Evolutionary conservation across 2,329 filamentous ascomycete species (phyloP).

Genomic region (Talaromyces sp.): DNA sequence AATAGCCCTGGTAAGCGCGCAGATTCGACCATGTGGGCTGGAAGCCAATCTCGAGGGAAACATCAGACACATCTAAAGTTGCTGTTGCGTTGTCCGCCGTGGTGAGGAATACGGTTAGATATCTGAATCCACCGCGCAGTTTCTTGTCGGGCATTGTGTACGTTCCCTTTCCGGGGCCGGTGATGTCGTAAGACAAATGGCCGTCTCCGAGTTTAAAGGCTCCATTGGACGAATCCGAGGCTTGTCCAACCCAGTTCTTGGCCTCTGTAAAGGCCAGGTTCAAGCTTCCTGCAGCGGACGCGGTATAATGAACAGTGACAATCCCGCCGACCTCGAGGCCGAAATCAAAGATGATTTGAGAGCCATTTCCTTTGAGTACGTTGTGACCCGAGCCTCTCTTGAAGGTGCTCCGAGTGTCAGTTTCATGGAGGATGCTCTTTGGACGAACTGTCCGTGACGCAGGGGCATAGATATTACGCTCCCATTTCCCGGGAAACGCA

Average conservation of each 20-base stretch:
- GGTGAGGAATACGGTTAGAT: constrained; percentile 37
- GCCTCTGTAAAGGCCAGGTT: constrained; percentile 47
- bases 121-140: constrained; percentile 42
- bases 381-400: constrained; percentile 26
- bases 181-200: constrained; percentile 33
- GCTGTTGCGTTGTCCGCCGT: constrained; percentile 23
- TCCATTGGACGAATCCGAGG: constrained; percentile 47
- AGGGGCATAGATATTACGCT: constrained; percentile 54
- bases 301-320: constrained; percentile 46
- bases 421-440: constrained; percentile 35
- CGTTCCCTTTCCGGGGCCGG: constrained; percentile 24
- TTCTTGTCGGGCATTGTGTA: constrained; percentile 37
- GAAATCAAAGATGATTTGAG: constrained; percentile 55
- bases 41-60: constrained; percentile 43
- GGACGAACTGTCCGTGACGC: constrained; percentile 48
- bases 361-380: constrained; percentile 43
- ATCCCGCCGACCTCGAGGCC: constrained; percentile 56
- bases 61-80: constrained; percentile 29
- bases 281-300: constrained; percentile 32
- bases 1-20: constrained; percentile 50
- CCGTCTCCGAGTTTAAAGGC: constrained; percentile 36
- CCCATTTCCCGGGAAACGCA: constrained; percentile 55
- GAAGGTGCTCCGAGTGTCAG: constrained; percentile 20
- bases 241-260: constrained; percentile 44
- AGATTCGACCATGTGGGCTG: constrained; percentile 50